These are phyloP conservation scores for Porcisia deanei DNA, from an alignment of 208 protist genomes.

Conservation along the genomic window DNA sequence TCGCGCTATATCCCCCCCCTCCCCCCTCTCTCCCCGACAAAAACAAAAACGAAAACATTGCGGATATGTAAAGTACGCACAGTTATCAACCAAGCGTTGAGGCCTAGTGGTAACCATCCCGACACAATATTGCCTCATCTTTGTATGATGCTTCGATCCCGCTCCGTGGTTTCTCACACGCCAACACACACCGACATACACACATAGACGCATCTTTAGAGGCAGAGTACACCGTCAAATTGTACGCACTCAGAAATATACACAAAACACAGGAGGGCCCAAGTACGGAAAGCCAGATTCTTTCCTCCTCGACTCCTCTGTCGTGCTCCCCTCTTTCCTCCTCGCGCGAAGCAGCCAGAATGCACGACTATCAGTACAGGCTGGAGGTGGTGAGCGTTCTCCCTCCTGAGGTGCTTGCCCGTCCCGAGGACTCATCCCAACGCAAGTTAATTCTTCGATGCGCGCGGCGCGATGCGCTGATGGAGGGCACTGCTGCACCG, in stretches of 20 bases:
- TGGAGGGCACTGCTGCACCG: constrained; percentile 14
- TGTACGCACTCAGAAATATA: not conserved
- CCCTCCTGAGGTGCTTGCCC: constrained; percentile 1
- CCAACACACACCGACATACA: not conserved
- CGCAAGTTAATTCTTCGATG: constrained; percentile 19
- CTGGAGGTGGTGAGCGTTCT: constrained; percentile 36
- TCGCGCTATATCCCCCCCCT: not conserved
- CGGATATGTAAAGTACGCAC: not conserved
- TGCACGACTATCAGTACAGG: constrained; percentile 26
- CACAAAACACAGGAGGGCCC: not conserved
- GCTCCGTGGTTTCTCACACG: not conserved
- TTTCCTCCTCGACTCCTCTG: too few species aligned
- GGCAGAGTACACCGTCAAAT: not conserved
- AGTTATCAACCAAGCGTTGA: not conserved
- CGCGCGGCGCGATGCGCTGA: constrained; percentile 21
- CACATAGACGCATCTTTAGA: not conserved
- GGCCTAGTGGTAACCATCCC: not conserved
- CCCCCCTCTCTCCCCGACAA: not conserved
- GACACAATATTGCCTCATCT: not conserved
- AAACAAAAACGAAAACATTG: too few species aligned
- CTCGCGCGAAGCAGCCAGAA: not conserved
- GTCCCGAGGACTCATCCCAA: not conserved
- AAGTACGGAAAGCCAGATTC: not conserved
- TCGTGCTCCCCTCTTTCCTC: not conserved
- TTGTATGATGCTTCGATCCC: not conserved